Evolutionary conservation across 257 asterid genomes (phyloP), one percentile per base, ranked within the genome.

Genomic region (Paraleonurus japonicus): DNA sequence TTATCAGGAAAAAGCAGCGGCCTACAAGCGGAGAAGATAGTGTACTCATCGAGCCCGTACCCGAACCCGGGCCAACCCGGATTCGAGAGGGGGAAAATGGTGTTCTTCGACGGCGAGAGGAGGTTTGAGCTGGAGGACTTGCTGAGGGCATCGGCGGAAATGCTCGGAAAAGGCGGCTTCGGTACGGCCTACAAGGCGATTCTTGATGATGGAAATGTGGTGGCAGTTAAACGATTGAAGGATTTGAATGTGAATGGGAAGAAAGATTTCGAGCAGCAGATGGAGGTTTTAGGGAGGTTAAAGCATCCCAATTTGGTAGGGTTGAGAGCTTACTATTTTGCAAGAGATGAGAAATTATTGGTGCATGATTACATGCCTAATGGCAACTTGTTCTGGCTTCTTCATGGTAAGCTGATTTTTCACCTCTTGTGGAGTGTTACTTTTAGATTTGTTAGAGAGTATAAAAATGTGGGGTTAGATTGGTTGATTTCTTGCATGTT

Each of bases 331-430:
- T 94, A 88, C 48, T 94, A 92, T 65, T 94, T 86, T 71, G 95
- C 99, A 0, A 81, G 89, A 69, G 96, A 94, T 81, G 99, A 94
- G 83, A 91, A 92, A 71, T 79, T 94, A 80, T 59, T 91, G 80
- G 96, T 94, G 39, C 84, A 83, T 78, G 98, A 94, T 61, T 89
- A 76, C 85, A 87, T 94, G 98, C 83, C 92, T 59, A 86, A 85
- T 80, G 99, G 99, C 27, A 94, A 85, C 81, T 76, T 94, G 84
- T 94, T 88, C 69, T 89, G 96, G 96, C 92, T 94, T 60, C 96
- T 91, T 76, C 98, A 94, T 82, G 99, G 98, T 94, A 77, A 76
- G 82, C 65, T 28, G 1, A 8, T 69, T 32, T 65, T 69, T 64
- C 60, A 5, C 16, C 37, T 58, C 22, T 67, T 60, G 15, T 43